Evolutionary conservation across 441 rosid genomes (phyloP), one percentile per base, ranked within the genome.

Genomic region (Cnidoscolus chayamansa): DNA sequence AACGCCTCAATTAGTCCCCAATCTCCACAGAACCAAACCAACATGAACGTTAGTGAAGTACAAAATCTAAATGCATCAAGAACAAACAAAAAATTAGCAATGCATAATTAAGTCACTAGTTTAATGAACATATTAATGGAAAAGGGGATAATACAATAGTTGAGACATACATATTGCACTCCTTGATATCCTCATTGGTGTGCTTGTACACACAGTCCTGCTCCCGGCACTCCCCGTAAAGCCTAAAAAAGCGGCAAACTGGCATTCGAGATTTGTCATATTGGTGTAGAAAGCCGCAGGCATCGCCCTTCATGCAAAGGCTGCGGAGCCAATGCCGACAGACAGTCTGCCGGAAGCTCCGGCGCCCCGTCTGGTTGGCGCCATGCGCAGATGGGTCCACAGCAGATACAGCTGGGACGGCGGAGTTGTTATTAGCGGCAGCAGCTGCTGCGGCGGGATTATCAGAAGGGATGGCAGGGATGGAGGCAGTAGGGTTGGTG

Each of bases 261-360:
- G 99, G 98, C 98, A 96, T 96, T 49, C 99, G 85, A 67, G 99
- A 85, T 85, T 96, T 96, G 40, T 96, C 98, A 70, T 84, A 96
- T 85, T 93, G 98, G 57, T 96, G 99, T 12, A 96, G 97, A 80
- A 96, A 96, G 49, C 96, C 97, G 73, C 97, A 96, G 67, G 96
- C 97, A 58, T 96, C 99, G 20, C 99, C 99, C 78, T 93, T 96
- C 99, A 93, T 93, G 71, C 99, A 96, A 31, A 96, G 87, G 76
- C 99, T 87, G 40, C 99, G 90, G 50, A 96, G 93, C 98, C 99
- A 96, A 83, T 96, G 99, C 77, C 97, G 85, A 80, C 99, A 96
- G 7, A 96, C 99, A 31, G 99, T 96, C 84, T 96, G 97, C 50
- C 99, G 82, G 86, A 89, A 96, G 81, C 98, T 96, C 80, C 96